These are phyloP conservation scores for Coffea humblotiana DNA, from an alignment of 305 asterid genomes.

Conservation along the genomic window DNA sequence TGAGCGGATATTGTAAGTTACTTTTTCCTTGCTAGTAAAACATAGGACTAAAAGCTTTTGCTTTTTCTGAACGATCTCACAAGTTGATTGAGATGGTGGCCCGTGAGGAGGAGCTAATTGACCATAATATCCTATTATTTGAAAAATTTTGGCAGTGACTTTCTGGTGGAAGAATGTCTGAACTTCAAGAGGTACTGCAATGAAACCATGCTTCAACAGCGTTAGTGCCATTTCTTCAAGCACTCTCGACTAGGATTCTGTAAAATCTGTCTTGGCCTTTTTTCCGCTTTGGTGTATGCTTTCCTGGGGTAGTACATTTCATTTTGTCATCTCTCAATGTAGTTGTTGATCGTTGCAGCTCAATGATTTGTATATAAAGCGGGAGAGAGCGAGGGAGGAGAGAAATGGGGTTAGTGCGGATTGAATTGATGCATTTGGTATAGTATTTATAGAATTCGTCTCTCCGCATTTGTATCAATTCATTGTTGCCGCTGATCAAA, in stretches of 20 bases:
- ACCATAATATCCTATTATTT: not conserved
- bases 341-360: not conserved
- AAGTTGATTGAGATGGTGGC: not conserved
- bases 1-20: conserved; percentile 70
- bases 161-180: conserved; percentile 73
- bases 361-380: not conserved
- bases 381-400: not conserved
- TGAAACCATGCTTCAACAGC: conserved; percentile 37
- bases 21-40: not conserved
- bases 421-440: no score
- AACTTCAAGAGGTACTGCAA: conserved; percentile 89
- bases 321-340: not conserved
- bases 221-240: conserved; percentile 15
- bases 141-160: conserved; percentile 53
- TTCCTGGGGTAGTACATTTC: not conserved
- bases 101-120: not conserved
- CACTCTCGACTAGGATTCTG: not conserved
- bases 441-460: no score
- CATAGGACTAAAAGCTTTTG: not conserved
- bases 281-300: not conserved
- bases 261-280: not conserved
- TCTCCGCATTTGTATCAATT: no score
- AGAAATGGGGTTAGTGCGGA: no score
- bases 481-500: no score
- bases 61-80: not conserved